These are phyloP conservation scores for Meyerozyma athensensis DNA, from an alignment of 1,139 yeast genomes.

Conservation along the genomic window DNA sequence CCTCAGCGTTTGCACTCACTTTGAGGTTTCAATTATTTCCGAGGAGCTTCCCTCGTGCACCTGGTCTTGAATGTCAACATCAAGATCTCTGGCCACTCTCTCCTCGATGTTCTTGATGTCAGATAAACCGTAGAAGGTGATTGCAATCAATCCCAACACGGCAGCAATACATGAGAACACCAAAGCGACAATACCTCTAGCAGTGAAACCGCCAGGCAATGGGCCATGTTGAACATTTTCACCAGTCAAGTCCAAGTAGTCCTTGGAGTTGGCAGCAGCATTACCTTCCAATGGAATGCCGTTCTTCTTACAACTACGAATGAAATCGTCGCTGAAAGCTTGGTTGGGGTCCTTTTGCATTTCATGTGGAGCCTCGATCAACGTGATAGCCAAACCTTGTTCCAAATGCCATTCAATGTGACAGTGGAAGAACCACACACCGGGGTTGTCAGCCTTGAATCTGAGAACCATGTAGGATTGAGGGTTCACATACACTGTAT, in stretches of 20 bases:
- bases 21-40: constrained; percentile 4
- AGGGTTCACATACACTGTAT: constrained; percentile 60
- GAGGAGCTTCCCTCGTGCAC: constrained; percentile 14
- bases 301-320: constrained; percentile 15
- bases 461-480: constrained; percentile 62
- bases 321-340: constrained; percentile 36
- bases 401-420: constrained; percentile 64
- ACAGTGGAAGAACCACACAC: constrained; percentile 64
- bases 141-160: constrained; percentile 68
- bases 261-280: constrained; percentile 72
- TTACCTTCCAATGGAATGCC: constrained; percentile 48
- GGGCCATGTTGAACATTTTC: constrained; percentile 59
- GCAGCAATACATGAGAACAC: constrained; percentile 78
- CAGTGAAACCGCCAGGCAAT: constrained; percentile 84
- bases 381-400: constrained; percentile 51
- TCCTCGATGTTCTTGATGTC: constrained; percentile 61
- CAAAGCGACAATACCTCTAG: constrained; percentile 84
- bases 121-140: constrained; percentile 72
- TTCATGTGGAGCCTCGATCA: constrained; percentile 48
- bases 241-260: constrained; percentile 65
- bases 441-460: constrained; percentile 57
- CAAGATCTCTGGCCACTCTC: constrained; percentile 47
- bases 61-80: constrained; percentile 33
- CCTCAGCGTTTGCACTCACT: constrained; percentile 2
- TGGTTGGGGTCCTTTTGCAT: constrained; percentile 49